phyloP scores from a whole-genome alignment of 1,284 basidiomycete species.

The Peniophora sp. region DNA sequence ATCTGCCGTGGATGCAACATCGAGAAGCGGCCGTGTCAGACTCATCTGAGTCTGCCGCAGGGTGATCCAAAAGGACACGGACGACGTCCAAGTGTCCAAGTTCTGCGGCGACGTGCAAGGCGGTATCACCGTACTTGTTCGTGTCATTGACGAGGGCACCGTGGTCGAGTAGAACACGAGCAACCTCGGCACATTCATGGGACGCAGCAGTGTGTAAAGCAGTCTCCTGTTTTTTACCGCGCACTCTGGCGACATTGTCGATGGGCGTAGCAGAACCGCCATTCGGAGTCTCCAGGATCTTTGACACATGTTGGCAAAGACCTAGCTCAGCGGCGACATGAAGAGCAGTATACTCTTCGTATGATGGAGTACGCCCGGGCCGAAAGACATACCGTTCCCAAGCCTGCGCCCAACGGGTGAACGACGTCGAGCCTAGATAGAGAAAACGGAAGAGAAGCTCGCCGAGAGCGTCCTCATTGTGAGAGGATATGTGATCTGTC shows the following conservation, averaged over 20 bases:
- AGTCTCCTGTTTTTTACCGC: background rate
- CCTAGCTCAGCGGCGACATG: too few species aligned
- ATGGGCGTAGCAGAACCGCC: background rate
- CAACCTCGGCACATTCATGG: background rate
- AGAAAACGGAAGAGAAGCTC: background rate
- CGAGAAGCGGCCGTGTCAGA: background rate
- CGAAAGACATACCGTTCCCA: background rate
- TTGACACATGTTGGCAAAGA: too few species aligned
- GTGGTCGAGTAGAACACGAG: background rate
- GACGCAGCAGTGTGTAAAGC: background rate
- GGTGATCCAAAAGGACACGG: background rate
- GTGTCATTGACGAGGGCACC: background rate
- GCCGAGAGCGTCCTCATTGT: background rate
- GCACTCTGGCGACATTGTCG: background rate
- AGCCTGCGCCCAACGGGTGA: background rate
- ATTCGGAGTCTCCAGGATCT: too few species aligned
- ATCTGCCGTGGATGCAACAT: too few species aligned
- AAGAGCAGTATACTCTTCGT: background rate
- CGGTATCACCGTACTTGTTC: background rate
- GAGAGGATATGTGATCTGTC: background rate
- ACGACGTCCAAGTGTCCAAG: background rate
- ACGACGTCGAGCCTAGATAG: background rate
- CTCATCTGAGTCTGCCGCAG: background rate
- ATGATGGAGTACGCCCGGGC: background rate
- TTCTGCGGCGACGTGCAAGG: background rate